These are phyloP conservation scores for Anisodus acutangulus DNA, from an alignment of 257 asterid species.

Conservation along the genomic window DNA sequence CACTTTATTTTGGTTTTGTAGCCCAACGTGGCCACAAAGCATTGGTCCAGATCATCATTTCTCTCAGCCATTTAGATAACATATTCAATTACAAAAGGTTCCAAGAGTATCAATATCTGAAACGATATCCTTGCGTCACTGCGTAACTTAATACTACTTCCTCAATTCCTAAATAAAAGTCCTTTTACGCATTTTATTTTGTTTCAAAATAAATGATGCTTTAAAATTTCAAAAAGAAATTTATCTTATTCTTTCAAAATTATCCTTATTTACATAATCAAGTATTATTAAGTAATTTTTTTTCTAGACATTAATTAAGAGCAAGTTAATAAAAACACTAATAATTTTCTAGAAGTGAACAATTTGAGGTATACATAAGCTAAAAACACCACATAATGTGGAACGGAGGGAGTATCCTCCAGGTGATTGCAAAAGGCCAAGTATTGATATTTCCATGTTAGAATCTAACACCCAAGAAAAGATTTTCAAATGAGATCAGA, in stretches of 20 bases:
- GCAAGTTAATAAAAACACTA: no score
- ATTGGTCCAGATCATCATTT: constrained; percentile 5
- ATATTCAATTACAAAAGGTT: constrained; percentile 25
- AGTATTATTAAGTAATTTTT: no score
- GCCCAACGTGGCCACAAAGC: not conserved
- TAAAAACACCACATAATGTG: no score
- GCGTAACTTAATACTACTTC: not conserved
- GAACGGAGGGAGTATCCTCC: not conserved
- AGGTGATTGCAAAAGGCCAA: not conserved
- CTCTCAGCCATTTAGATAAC: not conserved
- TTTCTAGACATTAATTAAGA: no score
- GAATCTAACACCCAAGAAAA: not conserved
- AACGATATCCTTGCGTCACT: not conserved
- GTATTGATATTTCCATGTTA: not conserved
- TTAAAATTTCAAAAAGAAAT: no score
- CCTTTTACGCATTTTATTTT: no score
- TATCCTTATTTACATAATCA: no score
- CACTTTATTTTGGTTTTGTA: not conserved
- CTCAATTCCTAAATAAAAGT: no score
- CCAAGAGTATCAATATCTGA: not conserved
- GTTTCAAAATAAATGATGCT: no score
- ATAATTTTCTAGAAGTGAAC: no score
- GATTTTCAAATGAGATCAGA: not conserved
- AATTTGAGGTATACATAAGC: no score
- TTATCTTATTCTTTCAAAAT: no score